Evolutionary conservation across 1,284 basidiomycete species (phyloP), one percentile per base, ranked within the genome.

Genomic region (Moesziomyces aphidis): DNA sequence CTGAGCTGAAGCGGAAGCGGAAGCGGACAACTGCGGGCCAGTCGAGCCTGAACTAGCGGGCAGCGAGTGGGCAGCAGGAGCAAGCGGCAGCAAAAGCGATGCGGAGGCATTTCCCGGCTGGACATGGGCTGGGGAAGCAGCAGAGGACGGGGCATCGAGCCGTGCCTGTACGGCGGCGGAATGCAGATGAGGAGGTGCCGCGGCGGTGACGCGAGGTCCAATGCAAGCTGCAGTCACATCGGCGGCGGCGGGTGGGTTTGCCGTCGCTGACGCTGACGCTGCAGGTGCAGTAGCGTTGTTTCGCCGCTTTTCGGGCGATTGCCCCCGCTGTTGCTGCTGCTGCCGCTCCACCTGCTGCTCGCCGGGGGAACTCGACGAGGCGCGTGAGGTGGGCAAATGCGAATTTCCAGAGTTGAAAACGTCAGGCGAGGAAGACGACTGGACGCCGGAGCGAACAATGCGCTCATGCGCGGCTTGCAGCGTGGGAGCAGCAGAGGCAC

Each of bases 201-300:
- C 17, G 39, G 39, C 17, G 6, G 17, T 19, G 39, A 42, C 39
- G 39, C 39, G 39, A 7, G 17, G 17, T 6, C 15, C 15, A 6
- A 17, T 19, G 39, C 39, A 5, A 19, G 15, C 39, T 42, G 31
- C 31, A 34, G 10, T 13, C 31, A 34, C 31, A 34, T 10, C 31
- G 31, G 31, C 13, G 31, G 31, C 2, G 10, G 31, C 13, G 31
- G 31, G 31, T 34, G 10, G 31, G 31, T 1, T 34, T 34, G 1
- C 39, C 7, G 39, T 48, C 49, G 60, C 60, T 64, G 61, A 58
- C 55, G 55, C 55, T 45, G n/a, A 9, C 54, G 23, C 51, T 55
- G 63, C 52, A 31, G 52, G 15, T 34, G 31, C 55, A 43, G 45
- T 55, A 46, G 47, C 13, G 23, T 26, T 17, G 39, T 34, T 34